Evolutionary conservation across 2,329 filamentous ascomycete species (phyloP), one percentile per base, ranked within the genome.

Genomic region (Botryosphaeria dothidea): DNA sequence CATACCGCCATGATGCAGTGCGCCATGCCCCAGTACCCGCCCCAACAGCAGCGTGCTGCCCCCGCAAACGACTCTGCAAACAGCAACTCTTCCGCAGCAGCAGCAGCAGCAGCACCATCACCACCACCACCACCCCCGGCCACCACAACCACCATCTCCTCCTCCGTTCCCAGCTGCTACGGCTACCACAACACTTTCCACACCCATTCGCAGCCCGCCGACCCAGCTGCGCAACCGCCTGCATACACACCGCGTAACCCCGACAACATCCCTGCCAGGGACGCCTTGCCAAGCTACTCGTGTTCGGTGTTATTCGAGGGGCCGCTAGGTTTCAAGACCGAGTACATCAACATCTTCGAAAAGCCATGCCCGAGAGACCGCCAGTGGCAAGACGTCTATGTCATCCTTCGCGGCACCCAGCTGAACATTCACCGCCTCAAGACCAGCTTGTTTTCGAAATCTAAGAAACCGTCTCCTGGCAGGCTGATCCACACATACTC

Each of bases 401-500:
- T 88, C 19, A 81, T 86, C 6, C 81, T 93, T 29, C 85, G 86
- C 70, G 90, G 90, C 9, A 92, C 90, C 0, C 84, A 88, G 45
- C 82, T 93, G 68, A 85, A 84, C 71, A 79, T 93, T 29, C 83
- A 92, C 78, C 83, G 85, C 60, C 81, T 85, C 62, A 91, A 90
- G 76, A 54, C 34, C 7, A 41, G 68, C 48, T 64, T 78, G 29
- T 72, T 77, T 67, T 74, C 72, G 71, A 65, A 56, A 25, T 27
- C 54, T 15, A 57, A 64, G 19, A 84, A 82, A 68, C 78, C 77
- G 82, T 29, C 81, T 78, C 45, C 89, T 77, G 85, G 85, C 21
- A 81, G 81, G 64, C 77, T 92, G 41, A 79, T 92, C 68, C 86
- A 83, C 73, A 85, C 84, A n/a, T 93, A 92, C 73, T 90, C 87